Evolutionary conservation across 192 early-diverging fungal genomes (phyloP), one percentile per base, ranked within the genome.

Genomic region (Kickxella alabastrina): DNA sequence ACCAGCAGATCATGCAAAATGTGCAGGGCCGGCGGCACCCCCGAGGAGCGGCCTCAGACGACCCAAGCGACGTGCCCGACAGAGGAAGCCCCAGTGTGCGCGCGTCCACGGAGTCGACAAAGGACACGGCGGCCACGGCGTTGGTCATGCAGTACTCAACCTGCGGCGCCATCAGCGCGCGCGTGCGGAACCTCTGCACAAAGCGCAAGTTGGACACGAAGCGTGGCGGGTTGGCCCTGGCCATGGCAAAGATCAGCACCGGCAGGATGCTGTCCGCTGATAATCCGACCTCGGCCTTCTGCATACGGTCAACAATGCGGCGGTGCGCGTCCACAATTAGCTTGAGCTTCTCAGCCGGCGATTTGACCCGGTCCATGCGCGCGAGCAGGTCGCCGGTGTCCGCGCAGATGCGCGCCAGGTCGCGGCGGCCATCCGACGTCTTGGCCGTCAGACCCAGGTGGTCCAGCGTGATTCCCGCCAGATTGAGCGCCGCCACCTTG

Each of bases 121-220:
- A 79, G 10, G 67, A 60, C 4, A 60, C 58, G 3, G 50, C 72
- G 13, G 78, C 78, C 23, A 49, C 43, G 4, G 63, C 41, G 29
- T 63, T 75, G 6, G 78, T 79, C 57, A 79, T 37, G 37, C 71
- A 75, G 43, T 79, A 79, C 37, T 69, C 66, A n/a, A 57, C 59
- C 38, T 71, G 68, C 29, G 75, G 43, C 4, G 62, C 38, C 23
- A 77, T 57, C 32, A 77, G 52, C 9, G 72, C 54, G 9, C 36
- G 72, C 3, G 54, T 56, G 21, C 65, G 71, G 58, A 61, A 79
- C 21, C 62, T 47, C 49, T 72, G 67, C 39, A 79, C 59, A 24
- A 61, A 88, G 54, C 77, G 78, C 22, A 88, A 52, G 32, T 85
- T 88, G n/a, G 83, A 85, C 2, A 86, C 66, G 7, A 88, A 79